Evolutionary conservation across 176 grass and related monocot species (phyloP).

Genomic region (Oryza coarctata): DNA sequence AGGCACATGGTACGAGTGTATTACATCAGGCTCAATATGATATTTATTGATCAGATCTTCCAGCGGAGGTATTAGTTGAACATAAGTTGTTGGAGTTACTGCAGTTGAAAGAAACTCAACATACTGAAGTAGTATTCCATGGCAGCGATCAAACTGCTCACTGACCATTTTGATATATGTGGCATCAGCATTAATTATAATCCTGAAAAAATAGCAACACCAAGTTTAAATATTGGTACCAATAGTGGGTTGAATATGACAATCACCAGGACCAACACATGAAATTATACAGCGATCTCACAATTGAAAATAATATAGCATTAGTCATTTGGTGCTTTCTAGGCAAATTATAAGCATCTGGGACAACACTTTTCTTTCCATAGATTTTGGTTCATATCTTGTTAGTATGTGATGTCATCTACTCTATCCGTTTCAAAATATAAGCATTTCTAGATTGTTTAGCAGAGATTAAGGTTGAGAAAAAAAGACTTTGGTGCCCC

Average conservation of each 20-base stretch:
- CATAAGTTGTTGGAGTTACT: slow-evolving; percentile 66
- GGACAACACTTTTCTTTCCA: not conserved
- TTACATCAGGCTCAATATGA: slow-evolving; percentile 97
- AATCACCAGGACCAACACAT: not conserved
- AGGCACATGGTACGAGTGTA: slow-evolving; percentile 3
- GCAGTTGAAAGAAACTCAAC: slow-evolving; percentile 94
- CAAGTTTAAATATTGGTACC: slow-evolving; percentile 22
- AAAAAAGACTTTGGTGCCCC: no score
- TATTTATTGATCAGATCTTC: slow-evolving; percentile 89
- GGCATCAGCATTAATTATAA: slow-evolving; percentile 90
- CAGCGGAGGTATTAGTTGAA: slow-evolving; percentile 79
- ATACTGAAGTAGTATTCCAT: slow-evolving; percentile 94
- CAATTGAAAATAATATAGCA: not conserved
- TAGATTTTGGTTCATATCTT: not conserved
- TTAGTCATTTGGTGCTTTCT: not conserved
- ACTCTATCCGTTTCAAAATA: not conserved
- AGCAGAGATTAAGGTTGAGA: no score
- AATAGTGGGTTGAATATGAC: slow-evolving; percentile 33
- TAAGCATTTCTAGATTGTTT: no score
- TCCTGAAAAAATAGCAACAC: slow-evolving; percentile 52
- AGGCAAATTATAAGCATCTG: not conserved
- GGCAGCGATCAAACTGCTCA: slow-evolving; percentile 97
- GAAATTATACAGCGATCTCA: not conserved
- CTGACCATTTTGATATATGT: slow-evolving; percentile 99
- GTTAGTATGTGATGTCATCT: not conserved